Conservation (phyloP, 805 yeast species). For the Candida orba region DNA sequence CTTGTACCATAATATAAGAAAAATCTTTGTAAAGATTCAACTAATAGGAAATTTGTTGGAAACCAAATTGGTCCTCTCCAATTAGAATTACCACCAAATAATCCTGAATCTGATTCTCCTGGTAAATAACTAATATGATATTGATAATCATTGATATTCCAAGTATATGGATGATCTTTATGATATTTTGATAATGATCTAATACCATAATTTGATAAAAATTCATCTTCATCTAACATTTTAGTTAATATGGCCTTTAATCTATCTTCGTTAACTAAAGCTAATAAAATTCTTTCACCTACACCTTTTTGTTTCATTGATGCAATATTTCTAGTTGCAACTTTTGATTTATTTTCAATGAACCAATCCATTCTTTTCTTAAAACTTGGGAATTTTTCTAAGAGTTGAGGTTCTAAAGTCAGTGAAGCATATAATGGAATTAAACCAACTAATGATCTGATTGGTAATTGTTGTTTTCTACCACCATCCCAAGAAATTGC, state of each 20-base stretch:
- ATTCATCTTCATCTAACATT: conserved; percentile 83
- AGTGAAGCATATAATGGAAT: conserved; percentile 86
- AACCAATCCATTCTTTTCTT: conserved; percentile 83
- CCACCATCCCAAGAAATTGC: conserved; percentile 79
- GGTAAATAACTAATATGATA: conserved; percentile 71
- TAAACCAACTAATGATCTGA: conserved; percentile 83
- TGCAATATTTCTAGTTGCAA: conserved; percentile 80
- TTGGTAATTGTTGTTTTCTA: conserved; percentile 63
- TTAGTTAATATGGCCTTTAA: conserved; percentile 65
- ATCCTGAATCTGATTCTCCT: conserved; percentile 86
- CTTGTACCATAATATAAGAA: conserved; percentile 83
- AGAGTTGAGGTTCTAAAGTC: conserved; percentile 78
- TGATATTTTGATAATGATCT: conserved; percentile 85
- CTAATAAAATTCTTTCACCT: conserved; percentile 72
- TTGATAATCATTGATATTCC: conserved; percentile 72
- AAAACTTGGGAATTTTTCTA: conserved; percentile 74
- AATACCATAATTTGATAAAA: conserved; percentile 77
- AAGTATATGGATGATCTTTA: conserved; percentile 73
- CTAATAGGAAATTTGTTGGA: conserved; percentile 79
- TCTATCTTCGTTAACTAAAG: conserved; percentile 77
- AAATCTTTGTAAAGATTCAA: conserved; percentile 82
- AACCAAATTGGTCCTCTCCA: conserved; percentile 99
- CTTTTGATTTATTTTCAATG: conserved; percentile 54
- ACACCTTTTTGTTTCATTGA: conserved; percentile 70
- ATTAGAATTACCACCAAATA: conserved; percentile 94